phyloP scores from a whole-genome alignment of 139 green algal genomes.

The Pleodorina starrii region DNA sequence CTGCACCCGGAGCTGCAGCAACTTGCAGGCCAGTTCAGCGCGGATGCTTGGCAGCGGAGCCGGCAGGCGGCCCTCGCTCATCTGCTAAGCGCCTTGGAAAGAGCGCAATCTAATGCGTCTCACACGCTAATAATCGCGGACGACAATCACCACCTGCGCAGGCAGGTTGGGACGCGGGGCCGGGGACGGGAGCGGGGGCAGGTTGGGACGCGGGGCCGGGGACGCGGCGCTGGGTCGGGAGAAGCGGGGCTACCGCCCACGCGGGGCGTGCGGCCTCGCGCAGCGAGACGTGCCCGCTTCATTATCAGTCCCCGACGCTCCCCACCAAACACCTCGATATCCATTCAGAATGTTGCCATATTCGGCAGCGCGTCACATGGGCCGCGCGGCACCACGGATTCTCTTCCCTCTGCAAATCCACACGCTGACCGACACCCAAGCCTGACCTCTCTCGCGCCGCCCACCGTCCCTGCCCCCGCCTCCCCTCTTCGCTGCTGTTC shows the following conservation, averaged over 20 bases:
- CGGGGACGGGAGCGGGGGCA: too few relatives aligned
- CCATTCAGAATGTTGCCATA: neutral
- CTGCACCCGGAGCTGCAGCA: neutral
- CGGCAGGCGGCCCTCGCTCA: neutral
- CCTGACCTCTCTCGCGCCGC: neutral
- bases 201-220: too few relatives aligned
- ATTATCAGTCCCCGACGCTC: neutral
- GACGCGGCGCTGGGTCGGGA: too few relatives aligned
- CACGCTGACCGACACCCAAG: neutral
- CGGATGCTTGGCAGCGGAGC: slow-evolving; percentile 1
- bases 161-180: too few relatives aligned
- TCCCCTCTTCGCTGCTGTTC: too few relatives aligned
- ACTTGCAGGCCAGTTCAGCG: neutral
- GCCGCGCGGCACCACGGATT: too few relatives aligned
- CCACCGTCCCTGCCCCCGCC: too few relatives aligned
- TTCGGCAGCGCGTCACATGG: too few relatives aligned
- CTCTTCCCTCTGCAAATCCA: neutral
- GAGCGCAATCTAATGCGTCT: neutral
- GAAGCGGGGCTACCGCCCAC: too few relatives aligned
- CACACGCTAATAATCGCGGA: slow-evolving; percentile 2
- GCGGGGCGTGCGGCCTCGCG: neutral
- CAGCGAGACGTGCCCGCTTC: neutral
- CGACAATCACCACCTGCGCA: slow-evolving; percentile 14
- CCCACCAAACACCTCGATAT: neutral
- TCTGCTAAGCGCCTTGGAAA: neutral